Percentiles rank a stretch among this genome's conserved stretches.
Conservation (phyloP, 2,329 filamentous ascomycete species). For the Fusarium buharicum region DNA sequence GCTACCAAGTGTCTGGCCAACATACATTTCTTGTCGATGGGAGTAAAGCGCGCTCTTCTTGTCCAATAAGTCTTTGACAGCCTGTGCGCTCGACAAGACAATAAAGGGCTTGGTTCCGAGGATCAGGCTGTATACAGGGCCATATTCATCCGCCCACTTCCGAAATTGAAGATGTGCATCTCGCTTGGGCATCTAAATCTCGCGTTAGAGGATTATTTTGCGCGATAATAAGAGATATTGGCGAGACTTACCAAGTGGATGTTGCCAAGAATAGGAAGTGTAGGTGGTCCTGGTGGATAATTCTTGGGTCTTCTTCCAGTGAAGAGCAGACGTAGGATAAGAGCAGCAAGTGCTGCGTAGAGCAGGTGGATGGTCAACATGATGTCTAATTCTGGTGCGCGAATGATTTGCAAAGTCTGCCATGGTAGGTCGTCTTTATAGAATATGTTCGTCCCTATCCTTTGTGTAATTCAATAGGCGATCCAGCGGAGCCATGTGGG, state of each 20-base stretch:
- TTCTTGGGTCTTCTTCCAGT: no score
- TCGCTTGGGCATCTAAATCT: slow-evolving; percentile 52
- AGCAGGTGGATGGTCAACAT: no score
- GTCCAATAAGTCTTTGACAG: slow-evolving; percentile 63
- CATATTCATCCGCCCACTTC: slow-evolving; percentile 63
- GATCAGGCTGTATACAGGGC: slow-evolving; percentile 62
- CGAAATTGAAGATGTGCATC: slow-evolving; percentile 59
- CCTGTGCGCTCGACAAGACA: slow-evolving; percentile 57
- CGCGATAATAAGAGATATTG: no score
- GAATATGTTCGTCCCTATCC: no score
- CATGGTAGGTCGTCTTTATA: no score
- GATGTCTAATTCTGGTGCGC: no score
- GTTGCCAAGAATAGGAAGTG: slow-evolving; percentile 62
- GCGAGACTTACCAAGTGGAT: slow-evolving; percentile 50
- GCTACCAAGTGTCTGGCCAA: slow-evolving; percentile 10
- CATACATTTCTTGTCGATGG: slow-evolving; percentile 46
- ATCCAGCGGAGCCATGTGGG: no score
- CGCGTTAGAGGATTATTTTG: no score
- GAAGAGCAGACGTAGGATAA: no score
- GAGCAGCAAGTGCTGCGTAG: no score
- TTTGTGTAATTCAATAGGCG: no score
- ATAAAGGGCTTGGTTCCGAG: slow-evolving; percentile 60
- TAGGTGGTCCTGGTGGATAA: slow-evolving; percentile 58
- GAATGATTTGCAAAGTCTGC: no score
- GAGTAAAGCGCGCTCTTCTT: slow-evolving; percentile 62